Percentiles rank a stretch among this genome's conserved stretches.
Conservation (phyloP, 768 basidiomycete genomes). For the Clavulina sp. region DNA sequence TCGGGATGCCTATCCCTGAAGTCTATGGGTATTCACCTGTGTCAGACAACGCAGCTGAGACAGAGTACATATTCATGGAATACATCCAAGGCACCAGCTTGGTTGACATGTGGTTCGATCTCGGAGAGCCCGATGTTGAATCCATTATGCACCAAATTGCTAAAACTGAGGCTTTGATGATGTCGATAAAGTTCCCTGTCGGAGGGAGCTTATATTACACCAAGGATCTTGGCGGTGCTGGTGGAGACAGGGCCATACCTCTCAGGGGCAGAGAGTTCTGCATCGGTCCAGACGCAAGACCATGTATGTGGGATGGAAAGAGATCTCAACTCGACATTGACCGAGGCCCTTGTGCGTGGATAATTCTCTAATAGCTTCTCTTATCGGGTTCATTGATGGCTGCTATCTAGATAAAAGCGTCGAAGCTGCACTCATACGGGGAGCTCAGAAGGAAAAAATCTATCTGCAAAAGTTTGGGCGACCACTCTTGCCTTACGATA, state of each 20-base stretch:
- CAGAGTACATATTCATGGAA: constrained; percentile 20
- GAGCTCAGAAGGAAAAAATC: constrained; percentile 30
- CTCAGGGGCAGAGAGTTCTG: constrained; percentile 25
- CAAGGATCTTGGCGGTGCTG: constrained; percentile 28
- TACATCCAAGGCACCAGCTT: constrained; percentile 24
- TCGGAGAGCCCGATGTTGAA: constrained; percentile 23
- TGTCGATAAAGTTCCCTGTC: constrained; percentile 31
- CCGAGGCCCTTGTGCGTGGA: constrained; percentile 34
- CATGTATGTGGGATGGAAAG: constrained; percentile 33
- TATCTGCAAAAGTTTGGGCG: constrained; percentile 32
- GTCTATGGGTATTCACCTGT: constrained; percentile 19
- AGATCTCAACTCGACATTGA: constrained; percentile 31
- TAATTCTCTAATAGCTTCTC: constrained; percentile 19
- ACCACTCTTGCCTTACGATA: constrained; percentile 29
- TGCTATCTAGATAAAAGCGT: constrained; percentile 26
- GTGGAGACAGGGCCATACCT: constrained; percentile 20
- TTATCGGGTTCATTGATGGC: constrained; percentile 18
- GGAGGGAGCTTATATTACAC: constrained; percentile 34
- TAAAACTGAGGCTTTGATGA: constrained; percentile 31
- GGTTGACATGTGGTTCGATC: constrained; percentile 25
- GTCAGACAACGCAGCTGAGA: constrained; percentile 16
- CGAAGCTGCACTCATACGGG: constrained; percentile 26
- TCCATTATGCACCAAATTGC: constrained; percentile 29
- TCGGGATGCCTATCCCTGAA: constrained; percentile 19
- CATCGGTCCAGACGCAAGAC: constrained; percentile 23